Evolutionary conservation across 164 flowering plant species (phyloP), one percentile per base, ranked within the genome.

Genomic region (Platanus orientalis): DNA sequence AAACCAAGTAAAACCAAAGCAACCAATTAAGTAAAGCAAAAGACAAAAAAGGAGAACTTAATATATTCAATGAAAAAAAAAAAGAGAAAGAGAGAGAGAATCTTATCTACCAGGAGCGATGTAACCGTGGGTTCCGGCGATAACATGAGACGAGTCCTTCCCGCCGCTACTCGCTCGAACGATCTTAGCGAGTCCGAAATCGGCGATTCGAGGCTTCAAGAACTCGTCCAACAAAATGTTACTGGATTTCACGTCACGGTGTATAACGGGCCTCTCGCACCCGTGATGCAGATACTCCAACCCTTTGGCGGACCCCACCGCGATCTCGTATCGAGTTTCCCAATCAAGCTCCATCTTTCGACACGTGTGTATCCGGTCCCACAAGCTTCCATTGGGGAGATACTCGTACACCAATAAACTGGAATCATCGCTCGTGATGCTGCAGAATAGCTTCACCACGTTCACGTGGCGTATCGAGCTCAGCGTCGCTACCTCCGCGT

Each of bases 201-300:
- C 96, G 14, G 96, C 92, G 25, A 89, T 86, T 42, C 86, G 59
- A 13, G 96, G 92, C 79, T 84, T 89, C 62, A 82, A 55, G 20
- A 77, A 70, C 84, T 89, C 86, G 47, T 89, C 92, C 72, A 89
- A 60, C 64, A 89, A 66, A 4, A 89, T 89, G 65, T 89, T 89
- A 34, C 96, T 89, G 0, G 96, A 89, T 70, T 89, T 89, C 7
- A 89, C 90, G 62, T 89, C 96, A 2, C 96, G 63, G 55, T 89
- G 96, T 51, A 86, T 77, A 30, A 89, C 81, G 6, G 87, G 83
- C 50, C 66, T 60, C 21, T 78, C 82, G 36, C 74, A 86, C 6
- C 87, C 84, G 49, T 86, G 92, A 57, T 86, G 89, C 21, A 86
- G 61, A 63, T 86, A 84, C 79, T 84, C 89, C 58, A 86, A 57